Evolutionary conservation across 257 asterid species (phyloP).

Genomic region (Gentiana straminea): DNA sequence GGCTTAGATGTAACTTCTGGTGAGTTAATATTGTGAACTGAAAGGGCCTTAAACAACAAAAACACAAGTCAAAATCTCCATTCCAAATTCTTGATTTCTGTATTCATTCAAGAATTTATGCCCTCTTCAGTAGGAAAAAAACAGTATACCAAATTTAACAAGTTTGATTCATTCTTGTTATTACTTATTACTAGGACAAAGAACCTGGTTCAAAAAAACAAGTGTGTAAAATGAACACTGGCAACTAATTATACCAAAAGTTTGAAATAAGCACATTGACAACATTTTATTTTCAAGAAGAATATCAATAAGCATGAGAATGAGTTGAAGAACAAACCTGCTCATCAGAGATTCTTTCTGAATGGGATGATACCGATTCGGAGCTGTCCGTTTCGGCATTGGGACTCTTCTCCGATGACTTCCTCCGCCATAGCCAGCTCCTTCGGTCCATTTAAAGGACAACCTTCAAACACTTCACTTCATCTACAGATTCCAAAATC

Average conservation of each 20-base stretch:
- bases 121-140: too few species aligned
- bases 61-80: constrained; percentile 2
- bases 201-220: too few species aligned
- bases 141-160: too few species aligned
- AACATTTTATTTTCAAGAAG: not conserved
- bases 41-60: constrained; percentile 32
- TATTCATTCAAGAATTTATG: too few species aligned
- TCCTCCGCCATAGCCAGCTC: constrained; percentile 93
- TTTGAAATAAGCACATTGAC: too few species aligned
- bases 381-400: constrained; percentile 87
- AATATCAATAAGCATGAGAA: not conserved
- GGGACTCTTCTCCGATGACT: constrained; percentile 69
- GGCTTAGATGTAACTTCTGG: constrained; percentile 84
- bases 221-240: too few species aligned
- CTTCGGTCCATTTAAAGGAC: constrained; percentile 54
- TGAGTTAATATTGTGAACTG: constrained; percentile 45
- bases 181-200: too few species aligned
- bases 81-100: too few species aligned
- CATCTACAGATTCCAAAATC: constrained; percentile 2
- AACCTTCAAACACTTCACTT: not conserved
- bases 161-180: too few species aligned
- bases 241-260: too few species aligned
- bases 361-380: constrained; percentile 69
- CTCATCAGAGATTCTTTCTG: constrained; percentile 84
- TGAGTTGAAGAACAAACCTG: constrained; percentile 42